Conservation (phyloP, 2,329 filamentous ascomycete genomes). For the Fusarium lyarnte region DNA sequence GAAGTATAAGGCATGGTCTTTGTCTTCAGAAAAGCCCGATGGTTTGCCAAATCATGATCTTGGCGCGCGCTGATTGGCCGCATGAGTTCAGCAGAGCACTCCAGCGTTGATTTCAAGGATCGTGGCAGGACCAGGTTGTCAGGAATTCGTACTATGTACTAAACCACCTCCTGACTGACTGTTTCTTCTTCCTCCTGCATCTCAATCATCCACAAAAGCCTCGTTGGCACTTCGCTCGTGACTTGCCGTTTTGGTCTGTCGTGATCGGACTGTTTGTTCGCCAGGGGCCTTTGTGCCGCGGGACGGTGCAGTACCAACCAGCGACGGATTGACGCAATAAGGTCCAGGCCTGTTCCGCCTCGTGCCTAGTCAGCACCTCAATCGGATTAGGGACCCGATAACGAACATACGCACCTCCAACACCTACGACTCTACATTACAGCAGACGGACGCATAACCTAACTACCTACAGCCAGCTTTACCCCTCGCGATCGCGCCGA, state of each 20-base stretch:
- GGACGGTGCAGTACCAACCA: slow-evolving; percentile 31
- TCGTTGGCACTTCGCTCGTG: slow-evolving; percentile 23
- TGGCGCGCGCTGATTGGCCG: slow-evolving; percentile 21
- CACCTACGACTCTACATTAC: slow-evolving; percentile 5
- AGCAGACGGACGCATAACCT: not conserved
- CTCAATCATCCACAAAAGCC: slow-evolving; percentile 29
- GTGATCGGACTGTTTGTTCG: slow-evolving; percentile 23
- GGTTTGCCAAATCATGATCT: slow-evolving; percentile 7
- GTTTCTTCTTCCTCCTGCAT: slow-evolving; percentile 26
- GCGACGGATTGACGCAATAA: slow-evolving; percentile 39
- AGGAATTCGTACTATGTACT: slow-evolving; percentile 32
- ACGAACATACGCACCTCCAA: slow-evolving; percentile 15
- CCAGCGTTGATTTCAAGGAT: slow-evolving; percentile 31
- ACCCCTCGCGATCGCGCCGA: slow-evolving; percentile 16
- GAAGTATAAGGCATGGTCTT: not conserved
- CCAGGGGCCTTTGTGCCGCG: slow-evolving; percentile 36
- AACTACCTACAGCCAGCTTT: not conserved
- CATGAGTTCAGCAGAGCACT: slow-evolving; percentile 2
- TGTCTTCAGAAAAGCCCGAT: not conserved
- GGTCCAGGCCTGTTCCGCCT: slow-evolving; percentile 27
- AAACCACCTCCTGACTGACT: slow-evolving; percentile 37
- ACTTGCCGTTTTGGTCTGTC: slow-evolving; percentile 13
- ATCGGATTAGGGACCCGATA: slow-evolving; percentile 28
- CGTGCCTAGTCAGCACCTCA: slow-evolving; percentile 30
- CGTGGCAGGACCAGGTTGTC: slow-evolving; percentile 35